Base-by-base conservation (phyloP, 176 grass and related monocot species). In the Bolboschoenus planiculmis region DNA sequence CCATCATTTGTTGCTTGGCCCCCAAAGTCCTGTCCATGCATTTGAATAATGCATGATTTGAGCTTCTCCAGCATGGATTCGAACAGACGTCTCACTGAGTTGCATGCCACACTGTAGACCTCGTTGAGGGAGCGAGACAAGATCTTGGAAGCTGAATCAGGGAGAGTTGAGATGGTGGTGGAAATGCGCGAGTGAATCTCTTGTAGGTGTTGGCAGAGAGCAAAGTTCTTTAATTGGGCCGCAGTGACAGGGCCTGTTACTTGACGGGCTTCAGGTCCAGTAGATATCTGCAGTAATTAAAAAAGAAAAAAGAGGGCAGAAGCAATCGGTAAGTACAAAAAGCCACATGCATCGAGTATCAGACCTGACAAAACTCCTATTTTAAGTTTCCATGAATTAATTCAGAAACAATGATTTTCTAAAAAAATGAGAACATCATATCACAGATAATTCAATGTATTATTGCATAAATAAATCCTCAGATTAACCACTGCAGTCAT, bases 211-310 rank as follows among this genome's bases (percentile, higher is more conserved):
- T 91, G 89, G 72, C 91, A 99, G 51, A 99, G 85, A 83, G 89
- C 88, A 82, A 99, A 99, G 75, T 95, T 99, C 82, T 95, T 99
- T 2, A 99, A 83, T 86, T 99, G 96, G 74, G 93, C 87, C 77
- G 91, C 78, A 87, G 86, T 99, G 48, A 83, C 91, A 72, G 89
- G 84, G 48, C 93, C 80, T 21, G 88, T 90, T 68, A 99, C 89
- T 87, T 99, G 96, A 30, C 89, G 86, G 4, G 96, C 89, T 90
- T 99, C 96, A 48, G 86, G 89, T 26, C 96, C 96, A 26, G 96
- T 99, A 39, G 93, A 95, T 64, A 99, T 95, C 96, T 99, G 72
- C 78, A 93, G 74, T 58, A 16, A 77, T 53, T 34, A 31, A 53
- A 53, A 51, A 77, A 1, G 40, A 73, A 47, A 2, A 42, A 42